Percentiles rank a stretch among this genome's conserved stretches.
phyloP scores from a whole-genome alignment of 345 rosid genomes.

The Reutealis trisperma region DNA sequence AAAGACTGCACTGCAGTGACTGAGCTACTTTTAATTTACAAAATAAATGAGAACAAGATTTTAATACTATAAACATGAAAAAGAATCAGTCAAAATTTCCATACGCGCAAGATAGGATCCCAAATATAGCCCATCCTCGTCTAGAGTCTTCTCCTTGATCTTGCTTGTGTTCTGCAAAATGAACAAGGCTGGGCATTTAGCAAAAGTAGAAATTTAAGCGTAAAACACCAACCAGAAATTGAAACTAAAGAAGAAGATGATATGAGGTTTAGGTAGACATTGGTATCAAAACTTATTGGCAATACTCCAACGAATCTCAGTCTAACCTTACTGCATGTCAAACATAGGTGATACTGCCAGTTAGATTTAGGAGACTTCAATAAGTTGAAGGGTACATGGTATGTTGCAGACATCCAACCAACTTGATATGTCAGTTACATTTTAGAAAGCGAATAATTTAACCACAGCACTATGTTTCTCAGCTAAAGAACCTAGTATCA shows the following conservation, averaged over 20 bases:
- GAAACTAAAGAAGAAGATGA: constrained; percentile 11
- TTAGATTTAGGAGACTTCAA: background rate
- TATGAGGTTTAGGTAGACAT: background rate
- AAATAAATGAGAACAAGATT: background rate
- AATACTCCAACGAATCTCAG: background rate
- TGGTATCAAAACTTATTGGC: background rate
- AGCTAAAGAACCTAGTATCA: background rate
- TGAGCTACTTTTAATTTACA: constrained; percentile 6
- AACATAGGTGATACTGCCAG: background rate
- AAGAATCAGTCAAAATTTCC: constrained; percentile 12
- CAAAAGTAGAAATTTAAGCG: background rate
- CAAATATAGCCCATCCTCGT: constrained; percentile 92
- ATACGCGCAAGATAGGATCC: constrained; percentile 91
- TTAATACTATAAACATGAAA: background rate
- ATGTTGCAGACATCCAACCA: background rate
- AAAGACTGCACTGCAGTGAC: background rate
- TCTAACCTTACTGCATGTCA: background rate
- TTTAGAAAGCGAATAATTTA: background rate
- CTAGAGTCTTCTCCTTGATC: constrained; percentile 52
- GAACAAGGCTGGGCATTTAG: constrained; percentile 14
- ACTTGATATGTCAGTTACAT: background rate
- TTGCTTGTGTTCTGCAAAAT: constrained; percentile 63
- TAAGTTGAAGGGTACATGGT: background rate
- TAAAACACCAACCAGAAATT: constrained; percentile 11
- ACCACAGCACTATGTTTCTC: background rate